These are phyloP conservation scores for Petunia hybrid DNA, from an alignment of 305 asterid genomes.

Conservation along the genomic window DNA sequence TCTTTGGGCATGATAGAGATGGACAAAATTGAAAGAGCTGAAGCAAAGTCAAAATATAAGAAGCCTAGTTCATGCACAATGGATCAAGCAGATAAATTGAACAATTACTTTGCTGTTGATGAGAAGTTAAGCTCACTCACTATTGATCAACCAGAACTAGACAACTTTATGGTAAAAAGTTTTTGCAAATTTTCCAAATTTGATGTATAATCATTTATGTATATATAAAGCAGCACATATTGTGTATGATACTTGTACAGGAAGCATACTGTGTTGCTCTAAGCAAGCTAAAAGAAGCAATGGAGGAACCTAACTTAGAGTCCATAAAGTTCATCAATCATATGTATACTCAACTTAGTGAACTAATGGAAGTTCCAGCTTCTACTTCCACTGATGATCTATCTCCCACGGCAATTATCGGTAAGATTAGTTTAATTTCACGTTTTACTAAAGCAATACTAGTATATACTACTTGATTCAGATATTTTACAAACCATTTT, in stretches of 20 bases:
- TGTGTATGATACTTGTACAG: conserved; percentile 36
- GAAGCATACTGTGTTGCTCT: conserved; percentile 55
- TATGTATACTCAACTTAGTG: conserved; percentile 60
- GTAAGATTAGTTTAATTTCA: not conserved
- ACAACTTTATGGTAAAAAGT: conserved; percentile 57
- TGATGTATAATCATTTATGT: not conserved
- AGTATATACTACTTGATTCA: too few relatives aligned
- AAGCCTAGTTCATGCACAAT: conserved; percentile 31
- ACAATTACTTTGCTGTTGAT: conserved; percentile 26
- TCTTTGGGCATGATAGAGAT: conserved; percentile 45
- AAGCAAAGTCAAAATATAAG: conserved; percentile 31
- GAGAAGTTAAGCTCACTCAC: conserved; percentile 33
- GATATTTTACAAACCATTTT: not conserved
- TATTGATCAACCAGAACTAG: conserved; percentile 49
- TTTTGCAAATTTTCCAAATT: not conserved
- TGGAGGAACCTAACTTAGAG: conserved; percentile 60
- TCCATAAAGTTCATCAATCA: conserved; percentile 55
- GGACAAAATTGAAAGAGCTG: conserved; percentile 37
- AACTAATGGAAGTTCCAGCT: conserved; percentile 44
- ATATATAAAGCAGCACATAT: not conserved
- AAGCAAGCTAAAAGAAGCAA: conserved; percentile 54
- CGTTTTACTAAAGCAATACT: too few relatives aligned
- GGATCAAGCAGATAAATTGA: conserved; percentile 44
- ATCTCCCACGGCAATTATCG: not conserved
- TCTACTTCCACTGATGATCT: conserved; percentile 9